A percentile compares a stretch with the other conserved stretches of the same genome.
These are phyloP conservation scores for Russula virescens DNA, from an alignment of 768 basidiomycete genomes.

Conservation along the genomic window DNA sequence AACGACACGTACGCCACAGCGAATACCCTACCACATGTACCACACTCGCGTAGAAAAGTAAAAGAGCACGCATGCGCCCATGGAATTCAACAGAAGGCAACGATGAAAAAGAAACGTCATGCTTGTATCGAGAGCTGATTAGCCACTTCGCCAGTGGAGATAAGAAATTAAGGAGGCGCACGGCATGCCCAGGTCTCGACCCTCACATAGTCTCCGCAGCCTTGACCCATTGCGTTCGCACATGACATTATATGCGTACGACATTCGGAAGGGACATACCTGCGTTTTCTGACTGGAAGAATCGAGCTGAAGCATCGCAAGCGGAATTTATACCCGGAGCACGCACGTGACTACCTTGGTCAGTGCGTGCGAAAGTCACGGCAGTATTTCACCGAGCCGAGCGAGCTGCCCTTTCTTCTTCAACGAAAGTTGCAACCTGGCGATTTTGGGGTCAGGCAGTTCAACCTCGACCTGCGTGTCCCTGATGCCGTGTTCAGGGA, in stretches of 20 bases:
- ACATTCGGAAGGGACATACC: conserved; percentile 7
- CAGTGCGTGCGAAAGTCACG: conserved; percentile 43
- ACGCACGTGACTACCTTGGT: conserved; percentile 34
- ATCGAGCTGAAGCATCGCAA: no score
- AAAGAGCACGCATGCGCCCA: neutral
- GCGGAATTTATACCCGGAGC: conserved; percentile 20
- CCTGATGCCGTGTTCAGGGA: conserved; percentile 55
- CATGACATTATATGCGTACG: conserved; percentile 22
- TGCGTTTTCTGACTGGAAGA: conserved; percentile 8
- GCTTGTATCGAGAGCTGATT: conserved; percentile 65
- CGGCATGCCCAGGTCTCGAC: conserved; percentile 68
- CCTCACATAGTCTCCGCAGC: conserved; percentile 46
- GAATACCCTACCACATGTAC: neutral
- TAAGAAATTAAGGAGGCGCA: conserved; percentile 36
- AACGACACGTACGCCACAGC: neutral
- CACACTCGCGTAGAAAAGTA: neutral
- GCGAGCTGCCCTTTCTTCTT: conserved; percentile 14
- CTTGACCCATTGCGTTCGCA: conserved; percentile 20
- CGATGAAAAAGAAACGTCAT: neutral
- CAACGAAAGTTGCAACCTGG: conserved; percentile 67
- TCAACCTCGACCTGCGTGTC: conserved; percentile 24
- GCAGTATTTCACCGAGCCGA: neutral
- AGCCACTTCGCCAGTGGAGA: conserved; percentile 48
- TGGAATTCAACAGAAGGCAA: neutral
- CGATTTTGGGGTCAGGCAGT: conserved; percentile 53